Conservation (phyloP, 306 rosid species). For the Leucaena leucocephala region DNA sequence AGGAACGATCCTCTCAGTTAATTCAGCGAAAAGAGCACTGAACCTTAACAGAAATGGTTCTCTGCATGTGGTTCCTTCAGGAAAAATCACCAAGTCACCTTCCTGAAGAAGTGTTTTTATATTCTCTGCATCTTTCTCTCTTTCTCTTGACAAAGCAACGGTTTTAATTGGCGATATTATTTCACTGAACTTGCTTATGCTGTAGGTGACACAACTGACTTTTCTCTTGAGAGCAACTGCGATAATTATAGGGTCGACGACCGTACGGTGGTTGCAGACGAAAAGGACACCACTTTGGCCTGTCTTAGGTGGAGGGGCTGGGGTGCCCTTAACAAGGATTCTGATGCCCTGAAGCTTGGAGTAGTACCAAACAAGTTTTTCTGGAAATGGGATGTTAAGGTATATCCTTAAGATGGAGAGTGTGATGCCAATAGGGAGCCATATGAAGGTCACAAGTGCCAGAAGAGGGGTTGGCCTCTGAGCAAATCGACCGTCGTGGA, state of each 20-base stretch:
- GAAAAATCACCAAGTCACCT: slow-evolving; percentile 3
- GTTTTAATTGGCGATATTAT: background rate
- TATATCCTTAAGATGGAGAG: background rate
- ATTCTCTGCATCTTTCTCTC: background rate
- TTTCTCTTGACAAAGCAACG: background rate
- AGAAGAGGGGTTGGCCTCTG: background rate
- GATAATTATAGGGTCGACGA: background rate
- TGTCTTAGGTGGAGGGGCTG: background rate
- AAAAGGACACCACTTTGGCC: background rate
- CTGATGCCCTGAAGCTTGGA: background rate
- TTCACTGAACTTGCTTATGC: background rate
- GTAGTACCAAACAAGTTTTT: background rate
- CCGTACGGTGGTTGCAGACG: background rate
- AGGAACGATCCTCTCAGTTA: background rate
- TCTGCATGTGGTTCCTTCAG: background rate
- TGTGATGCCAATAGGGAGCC: background rate
- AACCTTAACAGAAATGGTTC: slow-evolving; percentile 4
- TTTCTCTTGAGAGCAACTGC: background rate
- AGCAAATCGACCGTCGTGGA: slow-evolving; percentile 5
- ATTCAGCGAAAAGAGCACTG: slow-evolving; percentile 2
- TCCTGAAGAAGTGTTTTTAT: background rate
- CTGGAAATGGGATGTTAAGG: background rate
- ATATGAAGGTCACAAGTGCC: background rate
- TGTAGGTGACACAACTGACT: slow-evolving; percentile 1
- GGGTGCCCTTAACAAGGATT: background rate